These are phyloP conservation scores for Podospora anserina DNA, from an alignment of 495 filamentous ascomycete genomes.

Conservation along the genomic window DNA sequence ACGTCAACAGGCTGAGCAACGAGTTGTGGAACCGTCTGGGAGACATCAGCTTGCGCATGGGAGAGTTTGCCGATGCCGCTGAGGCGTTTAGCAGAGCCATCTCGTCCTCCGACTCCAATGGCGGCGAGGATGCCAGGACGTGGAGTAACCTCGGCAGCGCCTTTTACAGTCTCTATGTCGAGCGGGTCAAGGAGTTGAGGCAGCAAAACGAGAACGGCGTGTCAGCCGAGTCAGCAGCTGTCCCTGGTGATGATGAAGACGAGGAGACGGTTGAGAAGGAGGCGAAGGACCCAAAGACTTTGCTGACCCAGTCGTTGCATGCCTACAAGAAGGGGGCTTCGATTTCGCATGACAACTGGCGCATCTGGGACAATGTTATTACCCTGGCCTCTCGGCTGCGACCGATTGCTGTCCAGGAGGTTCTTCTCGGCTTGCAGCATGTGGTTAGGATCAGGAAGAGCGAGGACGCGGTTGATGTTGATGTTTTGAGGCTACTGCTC, in stretches of 20 bases:
- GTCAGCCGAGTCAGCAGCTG: slow-evolving; percentile 10
- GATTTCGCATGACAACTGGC: slow-evolving; percentile 75
- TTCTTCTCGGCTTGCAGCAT: slow-evolving; percentile 66
- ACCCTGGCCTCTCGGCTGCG: slow-evolving; percentile 74
- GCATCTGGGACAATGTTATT: slow-evolving; percentile 95
- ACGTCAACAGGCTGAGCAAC: slow-evolving; percentile 75
- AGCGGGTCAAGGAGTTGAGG: slow-evolving; percentile 41
- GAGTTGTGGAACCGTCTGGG: slow-evolving; percentile 86
- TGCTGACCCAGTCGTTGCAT: slow-evolving; percentile 68
- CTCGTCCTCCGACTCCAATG: slow-evolving; percentile 53
- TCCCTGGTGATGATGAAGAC: slow-evolving; percentile 25
- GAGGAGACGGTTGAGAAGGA: not conserved
- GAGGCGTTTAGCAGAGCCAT: slow-evolving; percentile 80
- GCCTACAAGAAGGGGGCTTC: slow-evolving; percentile 81
- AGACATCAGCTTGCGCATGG: slow-evolving; percentile 76
- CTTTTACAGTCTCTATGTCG: slow-evolving; percentile 48
- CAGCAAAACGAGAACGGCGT: slow-evolving; percentile 28
- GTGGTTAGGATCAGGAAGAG: slow-evolving; percentile 71
- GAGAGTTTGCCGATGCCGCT: slow-evolving; percentile 74
- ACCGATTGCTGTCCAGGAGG: slow-evolving; percentile 69
- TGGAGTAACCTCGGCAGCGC: slow-evolving; percentile 94
- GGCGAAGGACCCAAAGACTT: slow-evolving; percentile 50
- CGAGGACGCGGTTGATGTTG: slow-evolving; percentile 73
- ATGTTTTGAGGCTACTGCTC: slow-evolving; percentile 67
- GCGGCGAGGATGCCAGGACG: slow-evolving; percentile 83